Conservation (phyloP, 1,284 basidiomycete genomes). For the Xerocomus nothofagi region DNA sequence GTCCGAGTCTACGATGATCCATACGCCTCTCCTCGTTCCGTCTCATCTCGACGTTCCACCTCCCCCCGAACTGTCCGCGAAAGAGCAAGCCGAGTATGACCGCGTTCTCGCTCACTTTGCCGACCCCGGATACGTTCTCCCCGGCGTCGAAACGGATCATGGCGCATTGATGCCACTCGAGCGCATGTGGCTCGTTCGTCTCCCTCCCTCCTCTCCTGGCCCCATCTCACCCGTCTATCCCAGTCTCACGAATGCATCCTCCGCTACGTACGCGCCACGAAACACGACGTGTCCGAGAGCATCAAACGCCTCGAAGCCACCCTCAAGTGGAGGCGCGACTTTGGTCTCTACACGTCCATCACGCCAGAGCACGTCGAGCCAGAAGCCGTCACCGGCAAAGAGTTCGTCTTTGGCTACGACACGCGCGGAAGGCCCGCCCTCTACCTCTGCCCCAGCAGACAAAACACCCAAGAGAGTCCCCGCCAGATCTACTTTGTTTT, state of each 20-base stretch:
- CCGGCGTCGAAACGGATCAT: slow-evolving; percentile 43
- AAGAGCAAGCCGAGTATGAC: slow-evolving; percentile 52
- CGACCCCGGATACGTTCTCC: slow-evolving; percentile 50
- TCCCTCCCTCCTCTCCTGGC: neutral
- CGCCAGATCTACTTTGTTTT: slow-evolving; percentile 77
- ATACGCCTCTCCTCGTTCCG: slow-evolving; percentile 33
- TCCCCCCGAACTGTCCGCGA: slow-evolving; percentile 41
- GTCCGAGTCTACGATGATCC: slow-evolving; percentile 5
- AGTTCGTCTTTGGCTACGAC: slow-evolving; percentile 78
- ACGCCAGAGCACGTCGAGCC: slow-evolving; percentile 63
- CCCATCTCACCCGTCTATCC: neutral
- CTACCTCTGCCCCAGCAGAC: slow-evolving; percentile 80
- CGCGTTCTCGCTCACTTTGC: slow-evolving; percentile 62
- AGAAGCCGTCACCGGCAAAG: slow-evolving; percentile 75
- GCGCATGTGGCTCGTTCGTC: slow-evolving; percentile 70
- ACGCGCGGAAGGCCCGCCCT: slow-evolving; percentile 61
- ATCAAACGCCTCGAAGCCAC: slow-evolving; percentile 68
- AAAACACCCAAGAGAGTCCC: slow-evolving; percentile 77
- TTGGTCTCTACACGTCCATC: slow-evolving; percentile 61
- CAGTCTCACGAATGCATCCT: slow-evolving; percentile 68
- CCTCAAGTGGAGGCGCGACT: slow-evolving; percentile 73
- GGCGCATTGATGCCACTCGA: slow-evolving; percentile 60
- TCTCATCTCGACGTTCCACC: slow-evolving; percentile 32
- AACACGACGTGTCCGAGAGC: slow-evolving; percentile 57
- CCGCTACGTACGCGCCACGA: slow-evolving; percentile 69